Evolutionary conservation across 768 basidiomycete genomes (phyloP).

Genomic region (Cytidiella melzeri): DNA sequence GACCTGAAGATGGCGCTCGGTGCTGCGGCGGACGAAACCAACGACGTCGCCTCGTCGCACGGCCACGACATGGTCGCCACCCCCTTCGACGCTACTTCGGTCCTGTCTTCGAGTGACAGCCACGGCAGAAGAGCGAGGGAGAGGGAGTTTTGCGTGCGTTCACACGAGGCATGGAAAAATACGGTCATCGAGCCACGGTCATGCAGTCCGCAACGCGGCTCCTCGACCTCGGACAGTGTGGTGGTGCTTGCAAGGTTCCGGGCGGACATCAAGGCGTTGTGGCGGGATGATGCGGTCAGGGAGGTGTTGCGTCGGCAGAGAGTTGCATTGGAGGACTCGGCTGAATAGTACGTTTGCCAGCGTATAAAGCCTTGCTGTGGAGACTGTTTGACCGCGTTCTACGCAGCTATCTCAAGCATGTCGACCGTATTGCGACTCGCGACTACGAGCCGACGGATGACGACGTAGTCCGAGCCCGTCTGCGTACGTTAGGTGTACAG

Average conservation of each 20-base stretch:
- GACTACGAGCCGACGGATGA: conserved; percentile 67
- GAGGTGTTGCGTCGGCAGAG: conserved; percentile 40
- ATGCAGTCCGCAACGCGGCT: conserved; percentile 3
- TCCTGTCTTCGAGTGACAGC: background rate
- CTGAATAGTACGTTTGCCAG: conserved; percentile 42
- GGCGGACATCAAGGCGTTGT: conserved; percentile 57
- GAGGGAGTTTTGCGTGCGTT: conserved; percentile 26
- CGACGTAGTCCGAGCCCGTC: conserved; percentile 72
- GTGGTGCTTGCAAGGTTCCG: conserved; percentile 51
- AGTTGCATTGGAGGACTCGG: conserved; percentile 53
- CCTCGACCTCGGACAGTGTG: conserved; percentile 34
- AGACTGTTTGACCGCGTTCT: background rate
- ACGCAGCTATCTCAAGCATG: conserved; percentile 61
- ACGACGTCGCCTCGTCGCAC: conserved; percentile 1
- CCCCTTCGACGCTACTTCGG: conserved; percentile 11
- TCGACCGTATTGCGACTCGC: conserved; percentile 55
- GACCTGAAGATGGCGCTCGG: conserved; percentile 60
- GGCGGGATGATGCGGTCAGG: conserved; percentile 50
- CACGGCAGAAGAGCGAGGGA: conserved; percentile 3
- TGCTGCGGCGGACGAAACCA: conserved; percentile 21
- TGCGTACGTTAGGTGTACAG: conserved; percentile 74
- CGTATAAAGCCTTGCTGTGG: too few species aligned
- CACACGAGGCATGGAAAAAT: conserved; percentile 15
- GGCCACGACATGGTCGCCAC: conserved; percentile 11
- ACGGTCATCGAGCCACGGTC: background rate